phyloP scores from a whole-genome alignment of 1,139 yeast genomes.

The Suhomyces terraborum region DNA sequence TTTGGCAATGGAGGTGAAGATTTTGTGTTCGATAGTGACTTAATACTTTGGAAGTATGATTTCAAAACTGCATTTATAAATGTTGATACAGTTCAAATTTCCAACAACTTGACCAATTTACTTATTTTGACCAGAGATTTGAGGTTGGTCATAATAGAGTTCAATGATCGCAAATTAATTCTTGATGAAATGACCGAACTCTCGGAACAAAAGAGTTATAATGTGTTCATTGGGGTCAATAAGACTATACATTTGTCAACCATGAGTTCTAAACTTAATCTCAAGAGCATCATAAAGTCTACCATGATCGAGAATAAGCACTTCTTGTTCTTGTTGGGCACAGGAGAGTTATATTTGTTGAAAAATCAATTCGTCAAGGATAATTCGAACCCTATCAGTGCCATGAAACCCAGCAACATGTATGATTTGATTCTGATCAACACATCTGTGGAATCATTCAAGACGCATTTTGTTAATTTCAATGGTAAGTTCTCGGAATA shows the following conservation, averaged over 20 bases:
- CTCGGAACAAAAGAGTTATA: constrained; percentile 21
- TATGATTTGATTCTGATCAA: constrained; percentile 41
- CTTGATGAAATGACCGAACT: constrained; percentile 11
- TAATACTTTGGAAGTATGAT: constrained; percentile 44
- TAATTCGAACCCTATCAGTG: constrained; percentile 19
- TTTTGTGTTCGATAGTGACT: constrained; percentile 42
- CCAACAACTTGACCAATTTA: constrained; percentile 22
- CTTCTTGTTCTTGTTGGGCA: constrained; percentile 37
- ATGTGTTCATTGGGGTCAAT: constrained; percentile 34
- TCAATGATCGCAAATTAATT: constrained; percentile 19
- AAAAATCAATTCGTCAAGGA: constrained; percentile 29
- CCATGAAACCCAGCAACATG: constrained; percentile 30
- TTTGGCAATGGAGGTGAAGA: constrained; percentile 37
- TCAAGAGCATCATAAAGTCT: constrained; percentile 29
- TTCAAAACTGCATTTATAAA: constrained; percentile 33
- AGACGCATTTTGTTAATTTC: constrained; percentile 28
- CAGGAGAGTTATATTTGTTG: constrained; percentile 44
- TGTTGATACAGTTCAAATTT: constrained; percentile 24
- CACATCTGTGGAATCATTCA: constrained; percentile 36
- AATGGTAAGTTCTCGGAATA: constrained; percentile 20
- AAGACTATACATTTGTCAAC: constrained; percentile 42
- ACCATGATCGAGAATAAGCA: constrained; percentile 34
- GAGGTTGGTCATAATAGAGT: constrained; percentile 36
- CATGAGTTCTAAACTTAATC: constrained; percentile 29
- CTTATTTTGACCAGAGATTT: constrained; percentile 35